Base-by-base conservation (phyloP, 2,329 filamentous ascomycete genomes). In the Penicillium sp. region DNA sequence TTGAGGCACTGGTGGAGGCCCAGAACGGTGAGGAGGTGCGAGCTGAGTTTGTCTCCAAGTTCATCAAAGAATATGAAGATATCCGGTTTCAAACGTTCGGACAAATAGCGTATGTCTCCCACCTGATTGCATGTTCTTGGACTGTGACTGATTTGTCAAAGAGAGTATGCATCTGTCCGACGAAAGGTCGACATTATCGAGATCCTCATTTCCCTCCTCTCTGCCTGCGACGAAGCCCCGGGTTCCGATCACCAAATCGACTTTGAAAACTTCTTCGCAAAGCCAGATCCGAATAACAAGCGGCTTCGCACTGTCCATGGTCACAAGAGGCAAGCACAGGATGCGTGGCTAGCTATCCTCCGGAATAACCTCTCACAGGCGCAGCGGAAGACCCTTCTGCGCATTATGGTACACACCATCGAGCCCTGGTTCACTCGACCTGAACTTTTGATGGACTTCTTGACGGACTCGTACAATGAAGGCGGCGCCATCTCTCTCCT, bases 361-460 rank as follows among this genome's bases (percentile, higher is more conserved):
- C 84, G 83, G 19, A 77, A 56, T 79, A 88, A 56, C 43, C 82
- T 92, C 51, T 85, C 82, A 50, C 87, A 88, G 62, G 84, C 89
- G 16, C 89, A 96, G 72, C 88, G 90, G 53, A 98, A 98, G 74
- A 81, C 82, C 50, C 83, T 96, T 2, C 82, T 99, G 50, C 84
- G 86, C 60, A 84, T 89, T 61, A 89, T 96, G 77, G 87, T 91
- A 2, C 85, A 85, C 43, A 87, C 87, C 36, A 91, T 97, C 66
- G 89, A 90, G 24, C 93, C 94, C 0, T 96, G 92, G 90, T 96
- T 98, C 76, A 84, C 82, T 50, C 90, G 92, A 61, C 89, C 92
- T 1, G 94, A 98, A 71, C 83, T 96, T 41, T 83, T 99, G 36
- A 92, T 96, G 83, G 95, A 99, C 78, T 99, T 98, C 75, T 79